Base-by-base conservation (phyloP, 192 early-diverging fungal species). In the Rhizophagus clarus region DNA sequence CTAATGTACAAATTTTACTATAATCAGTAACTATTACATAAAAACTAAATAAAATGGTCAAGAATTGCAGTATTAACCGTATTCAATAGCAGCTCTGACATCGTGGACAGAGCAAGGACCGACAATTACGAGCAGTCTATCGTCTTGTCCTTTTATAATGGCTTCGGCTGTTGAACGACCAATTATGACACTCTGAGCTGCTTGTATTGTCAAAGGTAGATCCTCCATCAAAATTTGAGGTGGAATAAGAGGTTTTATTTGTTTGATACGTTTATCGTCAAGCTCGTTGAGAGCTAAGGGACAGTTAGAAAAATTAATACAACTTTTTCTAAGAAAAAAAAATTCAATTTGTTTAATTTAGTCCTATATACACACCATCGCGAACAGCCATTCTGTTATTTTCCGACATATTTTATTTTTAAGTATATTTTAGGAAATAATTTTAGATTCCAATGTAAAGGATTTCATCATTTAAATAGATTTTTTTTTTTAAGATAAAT, bases 141-240 rank as follows among this genome's bases (percentile, higher is more conserved):
- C 94, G 82, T 96, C 95, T 28, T 83, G 71, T 76, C 93, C 92
- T 68, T 90, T 84, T 80, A 94, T 88, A 76, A 96, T 89, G 62
- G 81, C 85, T 68, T 92, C 92, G 11, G 89, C 89, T 20, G 78
- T 88, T 56, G 86, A 80, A 77, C 94, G 93, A 20, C 90, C 94
- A 72, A 87, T 77, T 42, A 93, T 84, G 37, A 96, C 92, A 37
- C 94, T 95, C 61, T 88, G 83, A n/a, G 91, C 90, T 45, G 95
- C 95, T 34, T 88, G 77, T 61, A 92, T 86, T 22, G 93, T 92
- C 47, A 97, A 83, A 51, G 95, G 94, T 73, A 92, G 82, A 82
- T 96, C 95, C 83, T 97, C 96, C 91, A 96, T 94, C 31, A 97
- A 90, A 80, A 97, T 94, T 86, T 95, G 94, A 37, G 96, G 96